A percentile compares a stretch with the other conserved stretches of the same genome.
phyloP scores from a whole-genome alignment of 805 yeast species.

The Suhomyces pyralidae region DNA sequence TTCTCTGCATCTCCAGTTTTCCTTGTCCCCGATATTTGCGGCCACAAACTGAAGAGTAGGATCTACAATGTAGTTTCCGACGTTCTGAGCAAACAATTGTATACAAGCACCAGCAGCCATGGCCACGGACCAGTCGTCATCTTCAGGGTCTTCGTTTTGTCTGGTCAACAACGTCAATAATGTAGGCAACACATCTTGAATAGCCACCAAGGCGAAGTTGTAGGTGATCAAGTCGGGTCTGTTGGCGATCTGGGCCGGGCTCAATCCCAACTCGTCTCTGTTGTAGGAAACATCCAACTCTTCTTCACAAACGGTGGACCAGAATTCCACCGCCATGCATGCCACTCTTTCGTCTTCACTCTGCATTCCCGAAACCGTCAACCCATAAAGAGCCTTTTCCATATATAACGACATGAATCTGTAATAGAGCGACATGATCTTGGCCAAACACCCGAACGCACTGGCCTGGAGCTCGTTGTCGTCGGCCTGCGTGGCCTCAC shows the following conservation, averaged over 20 bases:
- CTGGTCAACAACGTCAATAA: constrained; percentile 73
- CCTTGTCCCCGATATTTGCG: constrained; percentile 51
- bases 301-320: constrained; percentile 99
- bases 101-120: constrained; percentile 99
- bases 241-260: constrained; percentile 26
- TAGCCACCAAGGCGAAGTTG: constrained; percentile 83
- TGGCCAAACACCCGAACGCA: constrained; percentile 92
- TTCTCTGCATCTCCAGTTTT: constrained; percentile 81
- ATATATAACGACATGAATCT: constrained; percentile 88
- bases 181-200: constrained; percentile 84
- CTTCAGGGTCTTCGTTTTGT: constrained; percentile 91
- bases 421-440: constrained; percentile 87
- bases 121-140: constrained; percentile 95
- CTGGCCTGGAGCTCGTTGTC: constrained; percentile 83
- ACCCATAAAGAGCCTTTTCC: constrained; percentile 92
- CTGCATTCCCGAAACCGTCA: constrained; percentile 91
- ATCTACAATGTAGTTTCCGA: constrained; percentile 81
- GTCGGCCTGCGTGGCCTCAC: constrained; percentile 95
- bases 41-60: constrained; percentile 85
- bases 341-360: constrained; percentile 80
- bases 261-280: constrained; percentile 57
- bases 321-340: constrained; percentile 97
- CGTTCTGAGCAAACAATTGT: constrained; percentile 87
- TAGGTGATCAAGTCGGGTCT: constrained; percentile 50
- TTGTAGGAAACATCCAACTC: constrained; percentile 79